A percentile compares a stretch with the other conserved stretches of the same genome.
Evolutionary conservation across 495 filamentous ascomycete genomes (phyloP).

Genomic region (Penicillium cataractarum): DNA sequence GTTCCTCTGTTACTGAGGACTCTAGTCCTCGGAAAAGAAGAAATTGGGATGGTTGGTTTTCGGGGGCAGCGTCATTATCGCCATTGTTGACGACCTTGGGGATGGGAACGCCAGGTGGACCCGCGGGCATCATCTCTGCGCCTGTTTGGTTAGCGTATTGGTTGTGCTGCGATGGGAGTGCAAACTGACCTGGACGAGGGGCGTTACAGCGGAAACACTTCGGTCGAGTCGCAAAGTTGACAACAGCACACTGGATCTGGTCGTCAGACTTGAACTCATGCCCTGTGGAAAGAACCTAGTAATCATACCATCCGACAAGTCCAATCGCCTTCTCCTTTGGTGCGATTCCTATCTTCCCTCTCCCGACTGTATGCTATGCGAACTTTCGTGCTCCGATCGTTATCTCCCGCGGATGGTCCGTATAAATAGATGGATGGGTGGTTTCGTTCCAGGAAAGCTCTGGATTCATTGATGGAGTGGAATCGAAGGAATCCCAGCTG

Average conservation of each 20-base stretch:
- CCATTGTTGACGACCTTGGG: constrained; percentile 63
- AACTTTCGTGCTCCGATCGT: constrained; percentile 60
- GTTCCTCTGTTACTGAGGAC: constrained; percentile 71
- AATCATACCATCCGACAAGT: constrained; percentile 67
- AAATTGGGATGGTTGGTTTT: constrained; percentile 77
- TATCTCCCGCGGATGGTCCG: constrained; percentile 46
- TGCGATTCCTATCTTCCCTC: constrained; percentile 55
- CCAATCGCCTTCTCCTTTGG: constrained; percentile 72
- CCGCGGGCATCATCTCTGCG: constrained; percentile 27
- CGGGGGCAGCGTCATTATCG: constrained; percentile 78
- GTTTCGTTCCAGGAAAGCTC: constrained; percentile 66
- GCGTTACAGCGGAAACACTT: constrained; percentile 78
- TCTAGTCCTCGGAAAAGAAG: constrained; percentile 79
- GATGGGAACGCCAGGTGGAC: constrained; percentile 39
- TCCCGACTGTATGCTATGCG: constrained; percentile 62
- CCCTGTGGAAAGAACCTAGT: too few species aligned
- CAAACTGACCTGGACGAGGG: constrained; percentile 65
- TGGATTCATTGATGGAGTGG: constrained; percentile 58
- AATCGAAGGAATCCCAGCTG: constrained; percentile 73
- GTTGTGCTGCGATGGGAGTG: neutral
- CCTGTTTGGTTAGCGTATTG: constrained; percentile 23
- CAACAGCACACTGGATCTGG: constrained; percentile 61
- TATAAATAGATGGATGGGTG: constrained; percentile 65
- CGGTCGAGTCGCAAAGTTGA: constrained; percentile 70
- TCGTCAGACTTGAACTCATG: neutral